Evolutionary conservation across 2,329 filamentous ascomycete species (phyloP).

Genomic region (Ceratocystis variospora): DNA sequence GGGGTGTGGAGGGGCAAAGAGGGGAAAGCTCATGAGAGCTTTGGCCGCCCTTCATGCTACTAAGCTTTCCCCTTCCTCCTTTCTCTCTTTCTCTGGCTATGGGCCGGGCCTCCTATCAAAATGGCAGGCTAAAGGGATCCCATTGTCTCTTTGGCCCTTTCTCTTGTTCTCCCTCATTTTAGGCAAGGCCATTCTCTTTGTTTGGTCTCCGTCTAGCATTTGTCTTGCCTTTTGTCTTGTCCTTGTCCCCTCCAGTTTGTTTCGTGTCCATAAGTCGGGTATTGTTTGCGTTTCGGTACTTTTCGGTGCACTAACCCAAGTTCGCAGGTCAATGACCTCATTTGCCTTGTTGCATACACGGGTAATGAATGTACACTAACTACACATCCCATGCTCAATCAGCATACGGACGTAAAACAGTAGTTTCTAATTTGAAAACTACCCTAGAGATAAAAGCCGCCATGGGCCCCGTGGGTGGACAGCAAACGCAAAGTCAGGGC

Average conservation of each 20-base stretch:
- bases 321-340: too few species aligned
- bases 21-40: background rate
- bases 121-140: background rate
- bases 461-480: too few species aligned
- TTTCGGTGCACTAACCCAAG: too few species aligned
- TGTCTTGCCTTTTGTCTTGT: background rate
- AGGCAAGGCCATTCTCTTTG: background rate
- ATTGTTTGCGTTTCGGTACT: too few species aligned
- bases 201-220: background rate
- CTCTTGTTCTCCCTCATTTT: background rate
- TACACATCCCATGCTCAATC: too few species aligned
- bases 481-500: too few species aligned
- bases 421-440: too few species aligned
- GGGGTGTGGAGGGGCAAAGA: background rate
- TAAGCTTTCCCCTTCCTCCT: background rate
- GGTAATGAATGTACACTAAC: too few species aligned
- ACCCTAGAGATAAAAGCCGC: too few species aligned
- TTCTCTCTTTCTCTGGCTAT: background rate
- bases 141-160: background rate
- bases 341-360: too few species aligned
- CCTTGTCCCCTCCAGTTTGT: conserved; percentile 4
- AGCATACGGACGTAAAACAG: too few species aligned
- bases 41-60: background rate
- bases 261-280: background rate
- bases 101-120: background rate